Base-by-base conservation (phyloP, 2,329 filamentous ascomycete genomes). In the Aspergillus sp. region DNA sequence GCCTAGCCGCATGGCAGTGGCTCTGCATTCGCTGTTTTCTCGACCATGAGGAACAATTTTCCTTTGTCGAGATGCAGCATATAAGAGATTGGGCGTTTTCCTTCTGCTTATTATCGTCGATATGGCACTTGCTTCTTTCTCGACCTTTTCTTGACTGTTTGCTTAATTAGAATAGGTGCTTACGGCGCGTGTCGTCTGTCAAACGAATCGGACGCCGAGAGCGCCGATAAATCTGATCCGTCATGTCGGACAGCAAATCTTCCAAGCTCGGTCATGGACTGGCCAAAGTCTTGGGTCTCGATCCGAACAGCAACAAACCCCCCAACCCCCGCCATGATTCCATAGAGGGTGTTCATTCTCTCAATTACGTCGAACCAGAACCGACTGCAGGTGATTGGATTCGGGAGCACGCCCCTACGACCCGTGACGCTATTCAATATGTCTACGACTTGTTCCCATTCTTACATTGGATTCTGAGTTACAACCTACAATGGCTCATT, bases 401-500 rank as follows among this genome's bases (percentile, higher is more conserved):
- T n/a, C 36, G 36, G 5, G 36, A 42, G 36, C 36, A 42, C 16
- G 36, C 36, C 14, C 36, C 36, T 42, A 42, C 36, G 14, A 18
- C 36, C 16, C 36, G 36, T 14, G 12, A 42, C 6, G 36, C 36
- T 5, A n/a, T 42, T 42, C 14, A 42, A 14, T 42, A 97, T 71
- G 57, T 87, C 59, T 78, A 81, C 65, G 89, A 85, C 12, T 79
- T 98, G 1, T 96, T 99, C 66, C 95, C 95, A 0, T 98, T 97
- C 72, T 73, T 90, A 5, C 82, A 86, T n/a, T 99, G 95, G 95
- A 94, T 98, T 58, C 77, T 80, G 12, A 86, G 88, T 66, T 99
- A 99, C 80, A 99, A 99, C 73, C 11, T 88, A 3, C 87, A 92
- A 79, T 99, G 95, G 95, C 77, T 97, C 6, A 75, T 87, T n/a